phyloP scores from a whole-genome alignment of 108 stramenopile species.

The Mediolabrus comicus region DNA sequence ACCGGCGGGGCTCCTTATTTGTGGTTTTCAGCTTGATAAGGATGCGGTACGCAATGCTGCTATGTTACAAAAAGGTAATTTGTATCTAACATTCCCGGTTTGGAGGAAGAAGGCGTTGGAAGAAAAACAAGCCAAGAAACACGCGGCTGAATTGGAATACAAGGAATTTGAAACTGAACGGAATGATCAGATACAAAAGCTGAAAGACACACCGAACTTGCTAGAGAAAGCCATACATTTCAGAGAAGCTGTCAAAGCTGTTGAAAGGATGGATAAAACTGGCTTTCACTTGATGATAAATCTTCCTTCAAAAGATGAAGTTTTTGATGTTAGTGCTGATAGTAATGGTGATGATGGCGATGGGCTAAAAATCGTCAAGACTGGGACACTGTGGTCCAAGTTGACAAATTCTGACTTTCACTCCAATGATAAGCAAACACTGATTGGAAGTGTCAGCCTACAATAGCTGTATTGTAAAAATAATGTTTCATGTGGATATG shows the following conservation, averaged over 20 bases:
- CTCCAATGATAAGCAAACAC: slow-evolving; percentile 2
- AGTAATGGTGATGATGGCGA: neutral
- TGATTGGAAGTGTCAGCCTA: slow-evolving; percentile 21
- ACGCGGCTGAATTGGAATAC: slow-evolving; percentile 2
- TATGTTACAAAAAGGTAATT: slow-evolving; percentile 21
- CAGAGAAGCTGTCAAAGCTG: slow-evolving; percentile 26
- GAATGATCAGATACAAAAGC: slow-evolving; percentile 23
- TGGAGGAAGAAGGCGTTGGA: slow-evolving; percentile 30
- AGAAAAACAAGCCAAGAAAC: slow-evolving; percentile 20
- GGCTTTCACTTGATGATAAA: neutral
- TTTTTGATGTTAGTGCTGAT: slow-evolving; percentile 6
- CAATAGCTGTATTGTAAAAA: neutral
- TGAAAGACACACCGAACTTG: slow-evolving; percentile 24
- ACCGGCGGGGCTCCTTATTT: slow-evolving; percentile 25
- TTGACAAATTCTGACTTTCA: slow-evolving; percentile 5
- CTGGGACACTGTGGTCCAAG: slow-evolving; percentile 20
- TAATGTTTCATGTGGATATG: no score
- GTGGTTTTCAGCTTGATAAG: slow-evolving; percentile 27
- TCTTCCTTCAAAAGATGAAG: slow-evolving; percentile 7
- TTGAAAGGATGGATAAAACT: slow-evolving; percentile 19
- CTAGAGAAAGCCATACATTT: slow-evolving; percentile 39
- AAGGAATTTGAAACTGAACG: slow-evolving; percentile 13
- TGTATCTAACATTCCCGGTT: slow-evolving; percentile 42
- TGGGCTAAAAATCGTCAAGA: slow-evolving; percentile 3
- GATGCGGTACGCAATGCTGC: slow-evolving; percentile 33